These are phyloP conservation scores for Leccinum longicurvipes DNA, from an alignment of 768 basidiomycete genomes.

Conservation along the genomic window DNA sequence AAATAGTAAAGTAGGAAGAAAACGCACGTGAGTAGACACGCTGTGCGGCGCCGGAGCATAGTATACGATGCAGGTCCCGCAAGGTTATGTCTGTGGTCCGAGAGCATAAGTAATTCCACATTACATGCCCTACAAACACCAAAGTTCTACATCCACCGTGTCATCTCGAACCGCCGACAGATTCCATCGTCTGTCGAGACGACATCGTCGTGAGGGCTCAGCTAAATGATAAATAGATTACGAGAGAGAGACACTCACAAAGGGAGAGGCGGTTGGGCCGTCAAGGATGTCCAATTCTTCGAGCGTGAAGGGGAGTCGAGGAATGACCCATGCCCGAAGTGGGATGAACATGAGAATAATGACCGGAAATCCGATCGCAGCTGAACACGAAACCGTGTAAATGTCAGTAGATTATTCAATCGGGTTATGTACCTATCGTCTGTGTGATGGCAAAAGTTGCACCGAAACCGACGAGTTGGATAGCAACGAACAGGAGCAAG, in stretches of 20 bases:
- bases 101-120: not conserved
- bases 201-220: not conserved
- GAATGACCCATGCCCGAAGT: slow-evolving; percentile 66
- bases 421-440: slow-evolving; percentile 64
- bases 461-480: slow-evolving; percentile 83
- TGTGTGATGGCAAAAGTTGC: slow-evolving; percentile 90
- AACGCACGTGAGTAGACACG: too few relatives aligned
- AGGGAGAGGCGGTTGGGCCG: slow-evolving; percentile 84
- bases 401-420: not conserved
- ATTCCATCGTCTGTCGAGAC: slow-evolving; percentile 39
- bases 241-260: slow-evolving; percentile 48
- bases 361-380: slow-evolving; percentile 88
- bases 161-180: slow-evolving; percentile 37
- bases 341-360: slow-evolving; percentile 85
- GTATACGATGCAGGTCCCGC: too few relatives aligned
- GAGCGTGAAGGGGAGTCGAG: slow-evolving; percentile 66
- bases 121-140: not conserved
- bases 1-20: too few relatives aligned
- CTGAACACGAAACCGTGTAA: slow-evolving; percentile 43
- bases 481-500: slow-evolving; percentile 63
- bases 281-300: slow-evolving; percentile 87
- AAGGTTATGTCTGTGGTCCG: not conserved
- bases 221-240: not conserved
- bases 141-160: not conserved
- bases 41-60: too few relatives aligned